Evolutionary conservation across 495 filamentous ascomycete genomes (phyloP).

Genomic region (Saxophila tyrrhenica): DNA sequence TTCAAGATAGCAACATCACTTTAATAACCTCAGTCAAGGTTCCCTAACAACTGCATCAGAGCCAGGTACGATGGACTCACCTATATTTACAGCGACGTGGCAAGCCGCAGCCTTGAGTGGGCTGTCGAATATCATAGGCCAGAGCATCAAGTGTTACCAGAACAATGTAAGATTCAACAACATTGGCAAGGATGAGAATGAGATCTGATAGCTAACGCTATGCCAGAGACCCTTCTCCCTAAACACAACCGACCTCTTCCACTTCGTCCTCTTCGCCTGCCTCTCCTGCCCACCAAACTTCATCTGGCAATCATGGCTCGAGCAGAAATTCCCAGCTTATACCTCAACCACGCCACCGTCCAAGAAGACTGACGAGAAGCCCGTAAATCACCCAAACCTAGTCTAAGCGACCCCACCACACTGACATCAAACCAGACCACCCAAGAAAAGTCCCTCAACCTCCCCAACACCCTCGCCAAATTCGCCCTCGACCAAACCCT

Average conservation of each 20-base stretch:
- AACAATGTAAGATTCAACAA: constrained; percentile 45
- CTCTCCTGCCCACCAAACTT: constrained; percentile 77
- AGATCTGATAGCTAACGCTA: neutral
- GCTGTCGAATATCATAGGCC: constrained; percentile 73
- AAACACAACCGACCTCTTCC: constrained; percentile 53
- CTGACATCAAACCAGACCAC: too few species aligned
- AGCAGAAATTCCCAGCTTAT: constrained; percentile 42
- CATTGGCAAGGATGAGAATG: neutral
- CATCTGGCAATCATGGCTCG: constrained; percentile 62
- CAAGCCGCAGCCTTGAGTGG: constrained; percentile 47
- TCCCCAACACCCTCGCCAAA: constrained; percentile 66
- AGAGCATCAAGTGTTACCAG: constrained; percentile 60
- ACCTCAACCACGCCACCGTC: constrained; percentile 6
- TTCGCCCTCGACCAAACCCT: constrained; percentile 72
- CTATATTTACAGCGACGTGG: constrained; percentile 17
- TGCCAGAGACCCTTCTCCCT: constrained; percentile 43
- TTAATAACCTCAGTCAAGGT: too few species aligned
- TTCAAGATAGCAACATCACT: too few species aligned
- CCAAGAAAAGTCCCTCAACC: constrained; percentile 36
- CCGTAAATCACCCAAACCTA: constrained; percentile 1
- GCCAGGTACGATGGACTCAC: neutral
- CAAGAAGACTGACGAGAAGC: constrained; percentile 10
- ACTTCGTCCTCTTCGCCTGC: constrained; percentile 66
- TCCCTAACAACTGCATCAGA: too few species aligned
- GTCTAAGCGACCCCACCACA: too few species aligned